Evolutionary conservation across 192 early-diverging fungal species (phyloP), one percentile per base, ranked within the genome.

Genomic region (Backusella parvicylindrica): DNA sequence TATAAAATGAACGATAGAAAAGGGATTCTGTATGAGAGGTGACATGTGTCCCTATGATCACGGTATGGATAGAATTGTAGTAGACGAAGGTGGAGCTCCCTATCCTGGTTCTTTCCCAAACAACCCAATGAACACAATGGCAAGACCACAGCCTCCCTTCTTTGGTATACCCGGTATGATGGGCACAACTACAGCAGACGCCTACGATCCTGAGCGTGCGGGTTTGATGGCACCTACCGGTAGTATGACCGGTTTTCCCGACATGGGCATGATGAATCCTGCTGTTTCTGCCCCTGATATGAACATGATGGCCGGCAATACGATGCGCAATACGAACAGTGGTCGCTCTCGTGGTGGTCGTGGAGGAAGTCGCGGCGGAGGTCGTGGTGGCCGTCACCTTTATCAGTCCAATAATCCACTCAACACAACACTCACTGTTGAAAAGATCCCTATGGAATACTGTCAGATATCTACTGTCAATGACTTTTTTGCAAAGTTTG

Each of bases 11-110:
- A n/a, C n/a, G n/a, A 35, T 72, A 95, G 94, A 94, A 64, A 88
- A 88, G 71, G 94, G 94, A 35, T 91, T 84, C 68, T 95, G 94
- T 75, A 84, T 92, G 75, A 89, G 93, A 60, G 94, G 94, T n/a
- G 90, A 95, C 38, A 75, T 87, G 60, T 95, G 94, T 70, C 91
- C 89, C 0, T 95, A 86, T 76, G 92, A 93, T 81, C 94, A 95
- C 73, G 88, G 90, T 5, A 81, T 84, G 23, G 89, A 92, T 77
- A 82, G 86, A 70, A 94, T 92, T 40, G 84, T 93, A 40, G 80
- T 92, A 0, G 92, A 92, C 69, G 87, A 89, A 21, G 77, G 82
- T 38, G 71, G 75, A 3, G n/a, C 8, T 7, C 2, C 49, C 15
- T 80, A 75, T 63, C 84, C 83, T 74, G 69, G 77, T 18, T 79